phyloP scores from a whole-genome alignment of 352 stramenopile genomes.

The Blastocystis sp. region DNA sequence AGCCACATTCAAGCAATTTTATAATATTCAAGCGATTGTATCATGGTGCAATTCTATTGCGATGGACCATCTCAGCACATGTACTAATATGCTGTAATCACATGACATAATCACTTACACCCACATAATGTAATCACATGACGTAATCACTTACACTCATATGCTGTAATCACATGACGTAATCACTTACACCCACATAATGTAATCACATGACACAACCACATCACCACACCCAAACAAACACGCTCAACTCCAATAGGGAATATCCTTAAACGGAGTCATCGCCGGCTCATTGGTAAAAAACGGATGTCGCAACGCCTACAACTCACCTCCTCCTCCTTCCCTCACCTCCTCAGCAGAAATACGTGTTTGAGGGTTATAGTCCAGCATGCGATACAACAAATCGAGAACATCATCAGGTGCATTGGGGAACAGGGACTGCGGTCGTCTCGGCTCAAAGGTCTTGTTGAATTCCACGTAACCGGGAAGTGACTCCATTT shows the following conservation, averaged over 20 bases:
- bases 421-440: not conserved
- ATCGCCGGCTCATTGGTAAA: constrained; percentile 26
- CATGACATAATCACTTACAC: too few relatives aligned
- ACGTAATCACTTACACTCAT: too few relatives aligned
- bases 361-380: constrained; percentile 35
- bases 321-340: not conserved
- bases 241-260: not conserved
- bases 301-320: constrained; percentile 32
- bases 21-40: too few relatives aligned
- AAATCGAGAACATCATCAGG: constrained; percentile 24
- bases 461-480: constrained; percentile 51
- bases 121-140: too few relatives aligned
- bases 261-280: constrained; percentile 12
- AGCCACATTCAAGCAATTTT: too few relatives aligned
- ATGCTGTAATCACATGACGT: too few relatives aligned
- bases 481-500: constrained; percentile 11
- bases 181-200: too few relatives aligned
- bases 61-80: too few relatives aligned
- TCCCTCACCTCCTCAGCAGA: not conserved
- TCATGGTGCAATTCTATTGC: too few relatives aligned
- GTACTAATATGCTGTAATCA: too few relatives aligned
- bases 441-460: not conserved
- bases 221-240: not conserved
- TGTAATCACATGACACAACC: not conserved
- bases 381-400: constrained; percentile 49